A percentile compares a stretch with the other conserved stretches of the same genome.
phyloP scores from a whole-genome alignment of 352 stramenopile species.

The Pythium dissimile region DNA sequence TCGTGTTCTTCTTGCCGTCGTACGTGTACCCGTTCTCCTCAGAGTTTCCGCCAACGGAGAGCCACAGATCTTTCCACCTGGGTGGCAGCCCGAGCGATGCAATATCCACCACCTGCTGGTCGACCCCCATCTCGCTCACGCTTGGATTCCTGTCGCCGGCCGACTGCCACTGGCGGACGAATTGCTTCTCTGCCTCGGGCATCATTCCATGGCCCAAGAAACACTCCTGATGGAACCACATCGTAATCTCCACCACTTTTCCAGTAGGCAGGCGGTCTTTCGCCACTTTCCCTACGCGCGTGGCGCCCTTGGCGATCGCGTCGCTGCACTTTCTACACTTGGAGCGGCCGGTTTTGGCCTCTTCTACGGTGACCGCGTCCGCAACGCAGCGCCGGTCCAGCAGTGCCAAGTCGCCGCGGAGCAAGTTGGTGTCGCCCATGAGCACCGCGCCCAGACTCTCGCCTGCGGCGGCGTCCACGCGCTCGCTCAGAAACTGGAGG shows the following conservation, averaged over 20 bases:
- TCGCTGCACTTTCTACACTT: slow-evolving; percentile 53
- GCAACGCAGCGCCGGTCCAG: slow-evolving; percentile 37
- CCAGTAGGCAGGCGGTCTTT: slow-evolving; percentile 47
- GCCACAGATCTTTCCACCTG: slow-evolving; percentile 69
- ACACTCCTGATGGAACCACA: slow-evolving; percentile 62
- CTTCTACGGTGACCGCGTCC: slow-evolving; percentile 48
- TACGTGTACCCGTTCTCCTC: slow-evolving; percentile 78
- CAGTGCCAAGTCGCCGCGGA: slow-evolving; percentile 55
- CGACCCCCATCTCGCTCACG: background rate
- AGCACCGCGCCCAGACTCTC: slow-evolving; percentile 57
- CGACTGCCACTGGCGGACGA: slow-evolving; percentile 15
- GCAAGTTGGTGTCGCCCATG: slow-evolving; percentile 76
- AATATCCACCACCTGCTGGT: background rate
- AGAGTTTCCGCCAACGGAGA: slow-evolving; percentile 57
- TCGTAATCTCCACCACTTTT: slow-evolving; percentile 38
- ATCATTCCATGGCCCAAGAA: slow-evolving; percentile 29
- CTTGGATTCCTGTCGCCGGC: background rate
- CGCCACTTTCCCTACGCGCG: slow-evolving; percentile 51
- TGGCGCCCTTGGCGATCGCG: slow-evolving; percentile 36
- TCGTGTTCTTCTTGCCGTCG: slow-evolving; percentile 51
- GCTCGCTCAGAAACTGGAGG: slow-evolving; percentile 40
- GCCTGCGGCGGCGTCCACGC: slow-evolving; percentile 26
- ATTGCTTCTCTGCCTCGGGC: slow-evolving; percentile 38
- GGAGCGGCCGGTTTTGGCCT: slow-evolving; percentile 43
- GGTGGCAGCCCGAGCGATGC: slow-evolving; percentile 45